Evolutionary conservation across 306 rosid genomes (phyloP).

Genomic region (Cajanus cajan): DNA sequence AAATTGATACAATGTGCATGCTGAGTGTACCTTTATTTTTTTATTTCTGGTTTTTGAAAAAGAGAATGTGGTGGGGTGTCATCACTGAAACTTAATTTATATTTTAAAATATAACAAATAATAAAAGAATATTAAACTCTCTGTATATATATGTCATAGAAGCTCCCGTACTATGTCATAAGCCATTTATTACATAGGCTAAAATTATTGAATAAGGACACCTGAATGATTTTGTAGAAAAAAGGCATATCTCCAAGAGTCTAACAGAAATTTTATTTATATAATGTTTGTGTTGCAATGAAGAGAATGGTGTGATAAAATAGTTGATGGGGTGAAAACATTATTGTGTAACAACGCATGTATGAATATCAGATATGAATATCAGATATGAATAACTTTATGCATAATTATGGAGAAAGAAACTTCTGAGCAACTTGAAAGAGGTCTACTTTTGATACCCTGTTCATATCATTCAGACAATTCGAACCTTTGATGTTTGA

Average conservation of each 20-base stretch:
- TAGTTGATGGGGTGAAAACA: background rate
- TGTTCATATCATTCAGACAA: background rate
- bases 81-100: background rate
- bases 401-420: background rate
- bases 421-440: background rate
- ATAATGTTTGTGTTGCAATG: background rate
- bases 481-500: background rate
- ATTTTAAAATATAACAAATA: background rate
- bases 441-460: background rate
- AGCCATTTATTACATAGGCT: background rate
- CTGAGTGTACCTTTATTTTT: conserved; percentile 34
- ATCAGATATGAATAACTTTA: background rate
- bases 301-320: background rate
- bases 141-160: background rate
- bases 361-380: background rate
- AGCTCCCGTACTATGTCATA: background rate
- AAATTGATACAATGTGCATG: conserved; percentile 26
- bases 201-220: conserved; percentile 17
- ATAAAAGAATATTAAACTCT: background rate
- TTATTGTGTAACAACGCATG: background rate
- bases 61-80: conserved; percentile 26
- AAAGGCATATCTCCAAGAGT: background rate
- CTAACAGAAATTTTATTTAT: background rate
- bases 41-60: conserved; percentile 15
- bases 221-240: conserved; percentile 8